Evolutionary conservation across 2,329 filamentous ascomycete species (phyloP).

Genomic region (Cadophora sp.): DNA sequence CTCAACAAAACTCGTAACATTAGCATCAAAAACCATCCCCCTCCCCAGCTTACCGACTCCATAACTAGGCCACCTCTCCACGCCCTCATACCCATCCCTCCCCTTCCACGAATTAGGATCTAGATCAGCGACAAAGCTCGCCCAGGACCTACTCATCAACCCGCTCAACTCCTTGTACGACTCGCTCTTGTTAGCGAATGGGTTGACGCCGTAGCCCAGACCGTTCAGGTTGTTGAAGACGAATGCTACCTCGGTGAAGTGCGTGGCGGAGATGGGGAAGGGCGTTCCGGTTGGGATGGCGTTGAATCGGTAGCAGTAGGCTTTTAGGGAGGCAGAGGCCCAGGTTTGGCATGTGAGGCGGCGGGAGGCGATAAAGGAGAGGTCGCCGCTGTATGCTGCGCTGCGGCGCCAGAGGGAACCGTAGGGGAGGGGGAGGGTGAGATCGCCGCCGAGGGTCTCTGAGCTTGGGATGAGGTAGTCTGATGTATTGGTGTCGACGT

Average conservation of each 20-base stretch:
- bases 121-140: constrained; percentile 31
- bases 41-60: constrained; percentile 29
- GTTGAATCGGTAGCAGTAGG: constrained; percentile 54
- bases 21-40: constrained; percentile 58
- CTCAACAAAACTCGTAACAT: constrained; percentile 52
- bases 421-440: constrained; percentile 19
- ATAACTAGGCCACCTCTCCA: constrained; percentile 53
- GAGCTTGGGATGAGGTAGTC: constrained; percentile 53
- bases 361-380: constrained; percentile 24
- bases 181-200: constrained; percentile 41
- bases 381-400: constrained; percentile 27
- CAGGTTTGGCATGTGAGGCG: constrained; percentile 26
- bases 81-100: constrained; percentile 21
- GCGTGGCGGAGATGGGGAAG: constrained; percentile 40
- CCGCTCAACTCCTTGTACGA: constrained; percentile 19
- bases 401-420: constrained; percentile 44
- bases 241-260: constrained; percentile 58
- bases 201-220: constrained; percentile 50
- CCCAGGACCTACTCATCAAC: constrained; percentile 33
- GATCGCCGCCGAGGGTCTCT: constrained; percentile 32
- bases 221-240: constrained; percentile 60
- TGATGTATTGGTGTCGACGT: constrained; percentile 52
- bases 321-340: constrained; percentile 25
- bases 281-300: constrained; percentile 46
- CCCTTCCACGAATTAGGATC: constrained; percentile 33